phyloP scores from a whole-genome alignment of 1,284 basidiomycete species.

The Trichosporon sp. region DNA sequence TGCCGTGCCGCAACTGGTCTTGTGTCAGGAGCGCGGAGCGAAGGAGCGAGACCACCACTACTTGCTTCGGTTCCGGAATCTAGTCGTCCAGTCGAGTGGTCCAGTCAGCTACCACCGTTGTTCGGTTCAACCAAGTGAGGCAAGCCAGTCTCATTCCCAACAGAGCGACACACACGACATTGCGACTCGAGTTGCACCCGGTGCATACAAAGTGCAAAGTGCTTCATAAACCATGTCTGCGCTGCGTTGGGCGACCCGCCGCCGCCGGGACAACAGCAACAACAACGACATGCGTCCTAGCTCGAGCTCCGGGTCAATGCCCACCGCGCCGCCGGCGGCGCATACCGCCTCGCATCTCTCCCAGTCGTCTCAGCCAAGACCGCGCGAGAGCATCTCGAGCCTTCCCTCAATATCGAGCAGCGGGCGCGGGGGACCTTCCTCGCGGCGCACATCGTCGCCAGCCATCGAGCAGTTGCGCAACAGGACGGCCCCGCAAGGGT shows the following conservation, averaged over 20 bases:
- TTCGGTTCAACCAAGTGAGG: too few relatives aligned
- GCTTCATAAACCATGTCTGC: background rate
- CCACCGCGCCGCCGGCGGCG: background rate
- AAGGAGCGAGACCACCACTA: too few relatives aligned
- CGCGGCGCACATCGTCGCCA: constrained; percentile 2
- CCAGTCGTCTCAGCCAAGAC: background rate
- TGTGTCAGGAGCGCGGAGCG: background rate
- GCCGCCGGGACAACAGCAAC: background rate
- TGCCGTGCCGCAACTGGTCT: background rate
- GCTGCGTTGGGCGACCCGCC: background rate
- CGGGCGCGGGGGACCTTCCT: background rate
- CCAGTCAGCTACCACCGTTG: background rate
- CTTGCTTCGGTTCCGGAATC: background rate
- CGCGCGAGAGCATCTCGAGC: background rate
- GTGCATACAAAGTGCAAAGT: background rate
- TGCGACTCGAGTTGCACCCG: background rate
- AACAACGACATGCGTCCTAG: background rate
- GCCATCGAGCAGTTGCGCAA: constrained; percentile 6
- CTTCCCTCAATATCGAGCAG: background rate
- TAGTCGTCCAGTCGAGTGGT: background rate
- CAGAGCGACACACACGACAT: too few relatives aligned
- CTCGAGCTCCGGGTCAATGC: background rate
- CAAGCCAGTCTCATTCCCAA: too few relatives aligned
- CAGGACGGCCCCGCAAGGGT: background rate
- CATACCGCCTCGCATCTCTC: background rate